Evolutionary conservation across 2,329 filamentous ascomycete species (phyloP).

Genomic region (Botryosphaeria dothidea): DNA sequence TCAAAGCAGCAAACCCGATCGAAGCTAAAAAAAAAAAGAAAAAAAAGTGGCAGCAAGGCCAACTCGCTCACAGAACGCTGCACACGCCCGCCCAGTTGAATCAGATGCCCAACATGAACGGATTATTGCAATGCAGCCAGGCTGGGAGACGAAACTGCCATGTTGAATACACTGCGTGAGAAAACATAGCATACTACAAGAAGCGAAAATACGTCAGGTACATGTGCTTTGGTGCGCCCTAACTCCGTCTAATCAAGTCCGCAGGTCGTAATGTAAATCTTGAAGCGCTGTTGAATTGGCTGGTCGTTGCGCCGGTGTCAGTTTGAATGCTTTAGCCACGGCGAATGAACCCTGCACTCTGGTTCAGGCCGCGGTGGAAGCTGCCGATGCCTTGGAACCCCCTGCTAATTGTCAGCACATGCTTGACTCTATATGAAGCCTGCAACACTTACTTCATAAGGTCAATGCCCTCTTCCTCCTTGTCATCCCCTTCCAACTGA

Average conservation of each 20-base stretch:
- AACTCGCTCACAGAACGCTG: background rate
- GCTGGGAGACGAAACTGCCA: background rate
- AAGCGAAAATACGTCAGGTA: background rate
- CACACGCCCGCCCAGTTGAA: background rate
- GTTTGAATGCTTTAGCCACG: conserved; percentile 2
- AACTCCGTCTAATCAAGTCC: background rate
- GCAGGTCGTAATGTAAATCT: background rate
- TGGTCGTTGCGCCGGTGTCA: background rate
- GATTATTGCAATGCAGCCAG: background rate
- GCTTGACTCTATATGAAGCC: background rate
- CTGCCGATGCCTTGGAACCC: conserved; percentile 52
- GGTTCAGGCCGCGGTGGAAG: conserved; percentile 36
- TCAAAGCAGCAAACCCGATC: background rate
- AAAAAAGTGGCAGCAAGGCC: background rate
- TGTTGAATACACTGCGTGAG: background rate
- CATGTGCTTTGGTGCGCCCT: background rate
- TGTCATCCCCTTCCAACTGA: conserved; percentile 37
- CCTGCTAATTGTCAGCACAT: conserved; percentile 28
- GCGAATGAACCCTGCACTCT: conserved; percentile 17
- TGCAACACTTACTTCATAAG: conserved; percentile 47
- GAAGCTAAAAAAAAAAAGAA: background rate
- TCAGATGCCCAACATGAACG: background rate
- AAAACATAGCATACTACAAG: background rate
- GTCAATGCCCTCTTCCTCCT: conserved; percentile 50
- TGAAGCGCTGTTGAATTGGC: background rate